These are phyloP conservation scores for Tylopilus rubrobrunneus DNA, from an alignment of 768 basidiomycete species.

Conservation along the genomic window DNA sequence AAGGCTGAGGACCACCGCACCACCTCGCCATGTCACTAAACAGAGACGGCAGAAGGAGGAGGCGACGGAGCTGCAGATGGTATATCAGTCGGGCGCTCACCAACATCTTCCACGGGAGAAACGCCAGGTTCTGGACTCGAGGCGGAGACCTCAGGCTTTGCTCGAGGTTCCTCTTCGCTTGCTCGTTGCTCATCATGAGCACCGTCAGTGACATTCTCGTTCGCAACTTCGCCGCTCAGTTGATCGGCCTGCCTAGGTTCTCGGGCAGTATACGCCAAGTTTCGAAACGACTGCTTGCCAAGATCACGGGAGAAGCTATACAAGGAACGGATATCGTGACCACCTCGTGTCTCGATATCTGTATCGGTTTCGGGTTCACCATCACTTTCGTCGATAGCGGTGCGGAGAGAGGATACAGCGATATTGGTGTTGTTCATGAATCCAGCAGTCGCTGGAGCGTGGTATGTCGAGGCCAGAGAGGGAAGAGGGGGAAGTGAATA, in stretches of 20 bases:
- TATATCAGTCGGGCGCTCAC: slow-evolving; percentile 20
- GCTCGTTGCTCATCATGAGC: slow-evolving; percentile 10
- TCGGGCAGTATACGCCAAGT: slow-evolving; percentile 23
- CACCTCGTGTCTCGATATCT: slow-evolving; percentile 26
- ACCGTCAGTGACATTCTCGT: slow-evolving; percentile 10
- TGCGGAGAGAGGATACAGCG: slow-evolving; percentile 33
- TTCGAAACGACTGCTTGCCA: slow-evolving; percentile 24
- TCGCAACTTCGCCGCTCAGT: slow-evolving; percentile 21
- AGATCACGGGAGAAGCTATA: slow-evolving; percentile 33
- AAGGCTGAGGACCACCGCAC: slow-evolving; percentile 1
- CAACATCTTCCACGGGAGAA: slow-evolving; percentile 23
- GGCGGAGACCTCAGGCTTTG: slow-evolving; percentile 15
- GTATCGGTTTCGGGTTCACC: slow-evolving; percentile 33
- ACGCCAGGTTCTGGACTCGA: slow-evolving; percentile 16
- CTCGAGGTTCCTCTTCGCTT: slow-evolving; percentile 5
- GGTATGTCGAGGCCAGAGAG: slow-evolving; percentile 27
- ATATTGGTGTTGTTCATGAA: slow-evolving; percentile 36
- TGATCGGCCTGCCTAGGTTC: slow-evolving; percentile 18
- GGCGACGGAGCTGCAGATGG: slow-evolving; percentile 28
- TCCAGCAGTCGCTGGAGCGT: slow-evolving; percentile 21
- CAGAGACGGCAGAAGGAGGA: slow-evolving; percentile 30
- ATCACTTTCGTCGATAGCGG: slow-evolving; percentile 34
- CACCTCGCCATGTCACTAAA: slow-evolving; percentile 15
- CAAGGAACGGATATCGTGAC: slow-evolving; percentile 29
- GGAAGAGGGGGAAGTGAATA: slow-evolving; percentile 32